Evolutionary conservation across 306 rosid species (phyloP).

Genomic region (Prunus salicina): DNA sequence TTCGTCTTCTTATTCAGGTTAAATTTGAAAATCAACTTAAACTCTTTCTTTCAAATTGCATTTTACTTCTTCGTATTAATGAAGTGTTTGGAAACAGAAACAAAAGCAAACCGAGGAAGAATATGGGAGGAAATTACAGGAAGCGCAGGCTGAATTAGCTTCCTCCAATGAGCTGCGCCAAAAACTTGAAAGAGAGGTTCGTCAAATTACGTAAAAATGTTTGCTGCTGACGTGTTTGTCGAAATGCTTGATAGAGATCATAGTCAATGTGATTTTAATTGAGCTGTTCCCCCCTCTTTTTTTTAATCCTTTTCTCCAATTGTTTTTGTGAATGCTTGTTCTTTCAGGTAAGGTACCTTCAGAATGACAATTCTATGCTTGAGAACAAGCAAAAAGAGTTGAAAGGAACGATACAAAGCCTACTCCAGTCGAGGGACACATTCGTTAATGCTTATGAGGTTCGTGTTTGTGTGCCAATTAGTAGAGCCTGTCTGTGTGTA

Average conservation of each 20-base stretch:
- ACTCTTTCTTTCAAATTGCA: neutral
- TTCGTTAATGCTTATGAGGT: conserved; percentile 74
- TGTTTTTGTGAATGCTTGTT: neutral
- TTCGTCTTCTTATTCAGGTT: conserved; percentile 54
- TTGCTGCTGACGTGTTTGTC: neutral
- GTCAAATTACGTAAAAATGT: neutral
- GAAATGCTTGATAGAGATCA: conserved; percentile 4
- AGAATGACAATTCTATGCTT: conserved; percentile 58
- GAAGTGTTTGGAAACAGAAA: conserved; percentile 44
- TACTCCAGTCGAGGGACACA: conserved; percentile 55
- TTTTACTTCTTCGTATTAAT: neutral
- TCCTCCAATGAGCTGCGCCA: conserved; percentile 48
- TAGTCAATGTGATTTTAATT: neutral
- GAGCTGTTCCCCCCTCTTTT: neutral
- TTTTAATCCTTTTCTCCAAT: neutral
- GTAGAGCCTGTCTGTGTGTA: neutral
- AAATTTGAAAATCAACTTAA: neutral
- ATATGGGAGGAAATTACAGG: conserved; percentile 51
- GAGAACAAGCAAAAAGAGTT: conserved; percentile 69
- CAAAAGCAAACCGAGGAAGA: conserved; percentile 72
- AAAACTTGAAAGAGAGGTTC: conserved; percentile 59
- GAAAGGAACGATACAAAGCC: conserved; percentile 51
- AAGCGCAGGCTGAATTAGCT: conserved; percentile 51
- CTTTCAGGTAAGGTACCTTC: conserved; percentile 54
- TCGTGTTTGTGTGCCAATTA: neutral